These are phyloP conservation scores for Phytopythium chamaehyphon DNA, from an alignment of 352 stramenopile species.

Conservation along the genomic window DNA sequence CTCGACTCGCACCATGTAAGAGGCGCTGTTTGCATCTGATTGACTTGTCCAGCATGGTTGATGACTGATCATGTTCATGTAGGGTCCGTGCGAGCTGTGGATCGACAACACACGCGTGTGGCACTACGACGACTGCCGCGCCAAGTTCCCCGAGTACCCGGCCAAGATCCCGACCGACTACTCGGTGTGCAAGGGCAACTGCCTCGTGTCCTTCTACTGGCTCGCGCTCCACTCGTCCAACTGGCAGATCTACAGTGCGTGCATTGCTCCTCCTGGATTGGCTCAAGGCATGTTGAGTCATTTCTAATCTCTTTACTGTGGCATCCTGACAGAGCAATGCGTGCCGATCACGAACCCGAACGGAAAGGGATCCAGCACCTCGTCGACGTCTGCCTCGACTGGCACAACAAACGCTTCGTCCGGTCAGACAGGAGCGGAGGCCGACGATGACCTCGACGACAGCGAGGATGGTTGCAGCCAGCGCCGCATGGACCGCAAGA, in stretches of 20 bases:
- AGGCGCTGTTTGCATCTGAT: no score
- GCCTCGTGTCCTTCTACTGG: conserved; percentile 51
- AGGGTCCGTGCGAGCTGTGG: conserved; percentile 49
- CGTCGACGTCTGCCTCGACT: background rate
- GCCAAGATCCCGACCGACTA: conserved; percentile 48
- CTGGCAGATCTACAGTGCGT: conserved; percentile 45
- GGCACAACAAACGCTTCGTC: background rate
- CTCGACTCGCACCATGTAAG: conserved; percentile 34
- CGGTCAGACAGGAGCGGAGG: background rate
- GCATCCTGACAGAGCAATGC: conserved; percentile 31
- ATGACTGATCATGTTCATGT: background rate
- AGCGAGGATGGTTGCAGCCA: conserved; percentile 7
- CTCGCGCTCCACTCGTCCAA: conserved; percentile 27
- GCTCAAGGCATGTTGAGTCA: no score
- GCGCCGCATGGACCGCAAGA: conserved; percentile 8
- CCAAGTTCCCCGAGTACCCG: conserved; percentile 29
- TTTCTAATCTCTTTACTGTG: no score
- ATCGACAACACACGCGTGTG: conserved; percentile 40
- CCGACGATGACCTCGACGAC: conserved; percentile 3
- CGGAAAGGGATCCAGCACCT: conserved; percentile 1
- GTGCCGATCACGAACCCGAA: conserved; percentile 21
- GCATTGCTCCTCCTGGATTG: no score
- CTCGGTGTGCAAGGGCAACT: conserved; percentile 40
- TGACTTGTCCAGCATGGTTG: no score
- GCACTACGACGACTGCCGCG: conserved; percentile 42